Conservation (phyloP, 2,329 filamentous ascomycete species). For the Aspergillus vadensis region DNA sequence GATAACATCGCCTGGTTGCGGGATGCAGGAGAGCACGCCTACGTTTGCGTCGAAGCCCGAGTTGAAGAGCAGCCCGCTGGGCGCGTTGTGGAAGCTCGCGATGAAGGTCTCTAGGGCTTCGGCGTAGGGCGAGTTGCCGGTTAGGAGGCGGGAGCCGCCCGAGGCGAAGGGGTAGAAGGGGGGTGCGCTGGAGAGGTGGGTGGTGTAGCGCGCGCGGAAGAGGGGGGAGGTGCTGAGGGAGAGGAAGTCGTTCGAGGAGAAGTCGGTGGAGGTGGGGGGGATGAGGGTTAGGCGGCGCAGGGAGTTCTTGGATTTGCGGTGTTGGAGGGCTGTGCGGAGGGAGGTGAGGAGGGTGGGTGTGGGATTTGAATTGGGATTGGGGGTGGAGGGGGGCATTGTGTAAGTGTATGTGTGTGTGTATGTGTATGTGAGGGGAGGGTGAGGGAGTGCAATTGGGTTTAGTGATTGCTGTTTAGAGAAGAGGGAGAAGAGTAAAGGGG, state of each 20-base stretch:
- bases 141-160: constrained; percentile 63
- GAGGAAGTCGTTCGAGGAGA: constrained; percentile 68
- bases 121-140: constrained; percentile 65
- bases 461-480: too few relatives aligned
- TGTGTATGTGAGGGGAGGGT: too few relatives aligned
- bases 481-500: too few relatives aligned
- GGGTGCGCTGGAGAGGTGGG: constrained; percentile 45
- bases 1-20: constrained; percentile 63
- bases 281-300: constrained; percentile 52
- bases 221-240: constrained; percentile 54
- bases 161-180: constrained; percentile 52
- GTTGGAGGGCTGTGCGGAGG: constrained; percentile 34
- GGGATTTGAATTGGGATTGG: background rate
- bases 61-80: constrained; percentile 61
- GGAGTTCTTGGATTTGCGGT: constrained; percentile 46
- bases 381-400: background rate
- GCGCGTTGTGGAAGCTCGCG: constrained; percentile 61
- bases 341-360: background rate
- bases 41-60: constrained; percentile 69
- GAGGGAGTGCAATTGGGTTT: too few relatives aligned
- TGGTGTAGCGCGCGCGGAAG: constrained; percentile 53
- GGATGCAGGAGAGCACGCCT: constrained; percentile 62
- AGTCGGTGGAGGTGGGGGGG: constrained; percentile 53
- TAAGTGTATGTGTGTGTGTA: background rate
- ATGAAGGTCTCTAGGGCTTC: constrained; percentile 61